phyloP scores from a whole-genome alignment of 257 asterid genomes.

The Verbascum thapsus region DNA sequence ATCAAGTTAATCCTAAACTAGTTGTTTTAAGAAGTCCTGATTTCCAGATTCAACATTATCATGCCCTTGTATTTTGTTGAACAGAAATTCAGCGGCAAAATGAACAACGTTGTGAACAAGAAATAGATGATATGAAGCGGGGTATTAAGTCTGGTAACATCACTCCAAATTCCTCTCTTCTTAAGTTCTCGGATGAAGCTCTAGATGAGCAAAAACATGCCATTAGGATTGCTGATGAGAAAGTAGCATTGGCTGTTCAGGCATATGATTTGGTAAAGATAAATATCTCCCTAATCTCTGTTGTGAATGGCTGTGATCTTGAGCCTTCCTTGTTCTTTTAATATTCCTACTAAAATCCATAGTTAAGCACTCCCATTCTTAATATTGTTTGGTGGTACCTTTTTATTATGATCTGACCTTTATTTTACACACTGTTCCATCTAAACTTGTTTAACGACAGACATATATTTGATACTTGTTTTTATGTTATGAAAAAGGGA shows the following conservation, averaged over 20 bases:
- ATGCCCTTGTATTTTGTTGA: conserved; percentile 28
- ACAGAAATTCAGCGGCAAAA: conserved; percentile 84
- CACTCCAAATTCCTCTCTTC: conserved; percentile 73
- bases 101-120: conserved; percentile 88
- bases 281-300: neutral
- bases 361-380: conserved; percentile 11
- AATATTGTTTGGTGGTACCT: conserved; percentile 1
- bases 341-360: neutral
- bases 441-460: neutral
- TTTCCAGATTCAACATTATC: conserved; percentile 18
- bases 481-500: conserved; percentile 3
- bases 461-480: neutral
- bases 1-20: neutral
- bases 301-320: conserved; percentile 8
- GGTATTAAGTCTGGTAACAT: conserved; percentile 72
- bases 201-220: conserved; percentile 98
- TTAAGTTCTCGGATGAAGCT: conserved; percentile 84
- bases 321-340: conserved; percentile 6
- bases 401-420: conserved; percentile 1
- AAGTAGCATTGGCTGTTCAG: conserved; percentile 83
- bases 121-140: conserved; percentile 83
- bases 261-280: conserved; percentile 87
- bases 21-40: conserved; percentile 3
- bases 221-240: conserved; percentile 93
- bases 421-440: neutral